A percentile compares a stretch with the other conserved stretches of the same genome.
These are phyloP conservation scores for Pestalotiopsis sp. DNA, from an alignment of 2,329 filamentous ascomycete species.

Conservation along the genomic window DNA sequence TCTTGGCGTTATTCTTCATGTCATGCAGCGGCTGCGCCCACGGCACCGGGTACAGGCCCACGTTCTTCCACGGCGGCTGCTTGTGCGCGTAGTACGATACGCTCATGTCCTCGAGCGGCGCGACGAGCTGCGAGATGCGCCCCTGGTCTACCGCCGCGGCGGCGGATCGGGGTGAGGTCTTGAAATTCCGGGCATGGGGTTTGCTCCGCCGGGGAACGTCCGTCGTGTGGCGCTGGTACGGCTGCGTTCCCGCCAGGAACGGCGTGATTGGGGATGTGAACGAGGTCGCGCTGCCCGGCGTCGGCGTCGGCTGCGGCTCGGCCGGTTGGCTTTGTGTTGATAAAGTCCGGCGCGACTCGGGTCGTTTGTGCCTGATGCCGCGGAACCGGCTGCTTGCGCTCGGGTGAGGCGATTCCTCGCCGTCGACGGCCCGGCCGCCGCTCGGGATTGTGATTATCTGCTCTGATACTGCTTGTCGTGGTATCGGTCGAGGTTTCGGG, in stretches of 20 bases:
- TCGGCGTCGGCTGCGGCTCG: neutral
- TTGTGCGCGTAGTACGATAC: constrained; percentile 3
- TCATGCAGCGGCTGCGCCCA: neutral
- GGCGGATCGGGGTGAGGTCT: no score
- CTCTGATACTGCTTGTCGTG: neutral
- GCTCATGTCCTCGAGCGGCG: neutral
- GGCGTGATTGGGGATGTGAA: neutral
- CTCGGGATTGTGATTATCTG: neutral
- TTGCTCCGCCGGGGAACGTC: neutral
- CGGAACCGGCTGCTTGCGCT: constrained; percentile 6
- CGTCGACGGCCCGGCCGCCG: neutral
- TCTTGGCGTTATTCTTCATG: neutral
- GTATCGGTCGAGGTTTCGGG: neutral
- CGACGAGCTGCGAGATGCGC: neutral
- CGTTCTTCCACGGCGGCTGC: neutral
- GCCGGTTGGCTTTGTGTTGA: neutral
- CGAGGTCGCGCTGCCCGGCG: neutral
- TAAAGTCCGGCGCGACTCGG: neutral
- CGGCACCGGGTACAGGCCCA: neutral
- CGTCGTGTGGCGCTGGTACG: neutral
- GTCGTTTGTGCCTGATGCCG: neutral
- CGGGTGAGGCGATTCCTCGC: neutral
- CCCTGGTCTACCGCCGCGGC: neutral
- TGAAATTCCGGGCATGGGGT: no score
- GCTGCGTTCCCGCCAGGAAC: neutral